These are phyloP conservation scores for Zygnema circumcarinatum DNA, from an alignment of 139 green algal species.

Conservation along the genomic window DNA sequence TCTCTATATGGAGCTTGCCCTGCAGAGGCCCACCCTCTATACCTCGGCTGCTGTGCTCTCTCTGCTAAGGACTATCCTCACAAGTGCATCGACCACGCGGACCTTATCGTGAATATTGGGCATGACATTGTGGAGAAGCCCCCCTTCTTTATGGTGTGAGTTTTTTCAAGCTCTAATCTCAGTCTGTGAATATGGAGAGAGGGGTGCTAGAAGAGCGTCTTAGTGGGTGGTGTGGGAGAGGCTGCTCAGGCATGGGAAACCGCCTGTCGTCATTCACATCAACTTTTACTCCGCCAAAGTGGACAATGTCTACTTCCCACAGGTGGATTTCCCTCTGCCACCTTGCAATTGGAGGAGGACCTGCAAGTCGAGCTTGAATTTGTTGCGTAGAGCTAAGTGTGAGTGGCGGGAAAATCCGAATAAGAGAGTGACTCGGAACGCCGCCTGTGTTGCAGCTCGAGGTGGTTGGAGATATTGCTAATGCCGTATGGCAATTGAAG, in stretches of 20 bases:
- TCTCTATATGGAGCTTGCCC: too few relatives aligned
- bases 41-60: constrained; percentile 58
- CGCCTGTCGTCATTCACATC: constrained; percentile 58
- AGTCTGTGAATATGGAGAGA: too few relatives aligned
- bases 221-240: too few relatives aligned
- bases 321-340: constrained; percentile 27
- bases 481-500: constrained; percentile 62
- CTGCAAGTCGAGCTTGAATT: too few relatives aligned
- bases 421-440: too few relatives aligned
- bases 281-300: constrained; percentile 63
- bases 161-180: constrained; percentile 3
- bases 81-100: constrained; percentile 50
- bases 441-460: too few relatives aligned
- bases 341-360: too few relatives aligned
- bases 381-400: too few relatives aligned
- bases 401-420: too few relatives aligned
- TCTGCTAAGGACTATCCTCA: constrained; percentile 59
- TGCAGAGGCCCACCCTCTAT: constrained; percentile 52
- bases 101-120: constrained; percentile 62
- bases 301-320: constrained; percentile 65
- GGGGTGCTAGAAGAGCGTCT: too few relatives aligned
- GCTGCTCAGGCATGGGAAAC: constrained; percentile 12
- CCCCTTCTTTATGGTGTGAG: constrained; percentile 63
- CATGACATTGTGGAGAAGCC: constrained; percentile 69
- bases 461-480: constrained; percentile 66